Evolutionary conservation across 2,329 filamentous ascomycete genomes (phyloP).

Genomic region (Scytalidium sp.): DNA sequence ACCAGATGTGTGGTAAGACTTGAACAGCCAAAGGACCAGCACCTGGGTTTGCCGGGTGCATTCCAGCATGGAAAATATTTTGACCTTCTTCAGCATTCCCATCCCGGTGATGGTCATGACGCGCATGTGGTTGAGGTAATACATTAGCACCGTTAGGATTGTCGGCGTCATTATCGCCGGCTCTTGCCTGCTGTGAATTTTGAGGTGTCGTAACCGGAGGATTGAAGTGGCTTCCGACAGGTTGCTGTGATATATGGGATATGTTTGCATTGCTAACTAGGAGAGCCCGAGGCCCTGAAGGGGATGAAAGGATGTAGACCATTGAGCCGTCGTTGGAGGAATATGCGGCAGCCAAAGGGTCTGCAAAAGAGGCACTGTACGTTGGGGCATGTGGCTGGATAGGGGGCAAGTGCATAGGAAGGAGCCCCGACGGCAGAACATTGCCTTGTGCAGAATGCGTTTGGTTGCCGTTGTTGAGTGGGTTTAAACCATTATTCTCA

Average conservation of each 20-base stretch:
- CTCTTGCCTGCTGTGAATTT: slow-evolving; percentile 1
- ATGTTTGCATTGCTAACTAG: slow-evolving; percentile 51
- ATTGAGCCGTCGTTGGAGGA: slow-evolving; percentile 35
- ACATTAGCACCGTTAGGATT: neutral
- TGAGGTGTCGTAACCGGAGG: neutral
- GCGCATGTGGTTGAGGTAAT: slow-evolving; percentile 17
- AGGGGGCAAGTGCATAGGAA: neutral
- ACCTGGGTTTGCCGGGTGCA: slow-evolving; percentile 23
- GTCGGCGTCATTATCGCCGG: slow-evolving; percentile 7
- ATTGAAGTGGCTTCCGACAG: slow-evolving; percentile 3
- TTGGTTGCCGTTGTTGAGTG: neutral
- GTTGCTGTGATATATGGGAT: slow-evolving; percentile 46
- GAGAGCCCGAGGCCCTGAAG: slow-evolving; percentile 55
- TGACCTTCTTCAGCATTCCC: slow-evolving; percentile 9
- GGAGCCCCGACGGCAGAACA: neutral
- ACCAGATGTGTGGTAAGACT: slow-evolving; percentile 61
- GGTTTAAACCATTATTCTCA: neutral
- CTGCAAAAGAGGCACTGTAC: neutral
- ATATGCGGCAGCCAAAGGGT: slow-evolving; percentile 7
- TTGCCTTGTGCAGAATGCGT: neutral
- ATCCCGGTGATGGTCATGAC: slow-evolving; percentile 14
- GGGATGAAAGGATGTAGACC: slow-evolving; percentile 60
- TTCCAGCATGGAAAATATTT: slow-evolving; percentile 5
- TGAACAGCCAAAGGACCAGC: slow-evolving; percentile 25
- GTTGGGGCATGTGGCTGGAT: neutral